A percentile compares a stretch with the other conserved stretches of the same genome.
Evolutionary conservation across 2,329 filamentous ascomycete species (phyloP).

Genomic region (Exophiala sideris): DNA sequence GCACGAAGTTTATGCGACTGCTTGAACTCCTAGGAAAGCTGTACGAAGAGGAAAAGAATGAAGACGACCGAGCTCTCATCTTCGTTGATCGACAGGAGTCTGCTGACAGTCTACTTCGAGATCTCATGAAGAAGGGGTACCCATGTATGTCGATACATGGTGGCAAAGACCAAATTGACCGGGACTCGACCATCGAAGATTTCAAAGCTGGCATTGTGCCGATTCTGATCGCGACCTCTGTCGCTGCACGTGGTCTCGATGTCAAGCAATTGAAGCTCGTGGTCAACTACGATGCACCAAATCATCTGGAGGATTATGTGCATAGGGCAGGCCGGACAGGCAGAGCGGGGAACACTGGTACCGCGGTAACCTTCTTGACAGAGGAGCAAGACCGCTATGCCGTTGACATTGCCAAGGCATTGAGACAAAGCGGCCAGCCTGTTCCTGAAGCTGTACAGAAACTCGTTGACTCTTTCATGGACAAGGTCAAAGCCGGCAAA

Average conservation of each 20-base stretch:
- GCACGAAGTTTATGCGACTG: constrained; percentile 77
- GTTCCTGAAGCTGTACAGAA: constrained; percentile 68
- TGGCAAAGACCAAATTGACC: constrained; percentile 88
- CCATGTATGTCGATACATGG: constrained; percentile 92
- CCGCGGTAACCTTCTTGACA: constrained; percentile 89
- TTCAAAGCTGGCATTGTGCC: constrained; percentile 90
- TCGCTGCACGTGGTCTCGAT: constrained; percentile 90
- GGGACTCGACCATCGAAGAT: constrained; percentile 85
- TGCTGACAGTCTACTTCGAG: constrained; percentile 73
- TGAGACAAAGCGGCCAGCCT: constrained; percentile 85
- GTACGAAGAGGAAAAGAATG: constrained; percentile 69
- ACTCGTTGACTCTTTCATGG: constrained; percentile 66
- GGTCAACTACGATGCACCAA: constrained; percentile 47
- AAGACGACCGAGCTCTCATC: constrained; percentile 83
- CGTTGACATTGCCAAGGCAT: constrained; percentile 80
- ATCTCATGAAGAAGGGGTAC: constrained; percentile 78
- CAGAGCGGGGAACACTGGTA: constrained; percentile 81
- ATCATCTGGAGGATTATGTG: constrained; percentile 75
- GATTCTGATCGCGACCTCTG: constrained; percentile 88
- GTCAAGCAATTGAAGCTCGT: constrained; percentile 95
- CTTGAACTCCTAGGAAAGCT: constrained; percentile 83
- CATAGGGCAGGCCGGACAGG: constrained; percentile 95
- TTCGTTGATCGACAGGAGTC: constrained; percentile 93
- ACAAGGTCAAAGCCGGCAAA: constrained; percentile 90
- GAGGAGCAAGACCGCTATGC: constrained; percentile 89